Base-by-base conservation (phyloP, 2,329 filamentous ascomycete species). In the Talaromyces pinophilus region DNA sequence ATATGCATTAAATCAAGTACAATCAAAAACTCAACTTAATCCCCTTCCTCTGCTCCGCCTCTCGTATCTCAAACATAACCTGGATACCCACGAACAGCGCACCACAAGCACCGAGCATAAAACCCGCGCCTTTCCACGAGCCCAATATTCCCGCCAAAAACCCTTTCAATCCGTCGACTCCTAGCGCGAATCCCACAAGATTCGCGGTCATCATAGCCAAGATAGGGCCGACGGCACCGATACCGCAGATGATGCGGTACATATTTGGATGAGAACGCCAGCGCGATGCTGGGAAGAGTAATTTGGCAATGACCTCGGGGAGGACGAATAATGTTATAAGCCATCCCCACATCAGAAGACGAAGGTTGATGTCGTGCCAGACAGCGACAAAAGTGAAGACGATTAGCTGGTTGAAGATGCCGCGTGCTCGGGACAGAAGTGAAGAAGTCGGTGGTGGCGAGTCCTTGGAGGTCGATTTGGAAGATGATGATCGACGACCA, bases 121-220 rank as follows among this genome's bases (percentile, higher is more conserved):
- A 99, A 1, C 87, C 75, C 10, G 91, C 74, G 0, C 95, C 94
- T 84, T 88, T 88, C 82, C 88, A 92, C 66, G 91, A 91, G 19
- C 87, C 87, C 62, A 96, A 82, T 66, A 98, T 93, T 1, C 90
- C 89, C 66, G 84, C 82, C 10, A 96, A 76, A 60, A 98, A 87
- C 35, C 86, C 90, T 77, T 91, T 86, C 74, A 98, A 72, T 0
- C 96, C 95, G 74, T 99, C 95, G 60, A 97, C 71, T 0, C 96
- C 96, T 13, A 99, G 85, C 0, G 94, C 95, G 79, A 98, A 99
- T 0, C 95, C 95, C 11, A 99, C 93, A 19, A 99, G 81, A 75
- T 99, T 99, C 17, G 94, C 95, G 54, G 87, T 85, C 86, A 98
- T 97, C 91, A 99, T 95, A 90, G 97, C 93, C 59, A 98, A 80